Conservation (phyloP, 140 eudicot species). For the Cichorium intybus region DNA sequence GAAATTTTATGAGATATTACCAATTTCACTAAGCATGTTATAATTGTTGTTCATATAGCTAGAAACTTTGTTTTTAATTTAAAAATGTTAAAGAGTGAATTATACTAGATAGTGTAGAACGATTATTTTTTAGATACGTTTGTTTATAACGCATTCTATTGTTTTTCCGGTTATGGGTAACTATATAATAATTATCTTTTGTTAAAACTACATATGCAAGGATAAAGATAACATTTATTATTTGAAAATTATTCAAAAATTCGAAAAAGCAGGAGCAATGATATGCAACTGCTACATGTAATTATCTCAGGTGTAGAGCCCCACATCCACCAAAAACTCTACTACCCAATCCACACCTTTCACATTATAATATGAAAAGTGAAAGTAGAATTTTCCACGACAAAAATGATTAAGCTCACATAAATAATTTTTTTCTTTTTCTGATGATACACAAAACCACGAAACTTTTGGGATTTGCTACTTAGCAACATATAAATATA, state of each 20-base stretch:
- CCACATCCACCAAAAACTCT: conserved; percentile 26
- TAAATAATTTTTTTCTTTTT: not conserved
- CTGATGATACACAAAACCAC: not conserved
- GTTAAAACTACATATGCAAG: no score
- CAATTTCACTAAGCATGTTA: not conserved
- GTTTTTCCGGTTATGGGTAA: no score
- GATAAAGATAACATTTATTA: not conserved
- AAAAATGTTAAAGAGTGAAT: no score
- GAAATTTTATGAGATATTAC: not conserved
- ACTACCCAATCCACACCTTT: conserved; percentile 21
- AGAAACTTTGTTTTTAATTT: not conserved
- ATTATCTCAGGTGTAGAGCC: conserved; percentile 21
- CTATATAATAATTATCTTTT: no score
- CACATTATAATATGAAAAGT: conserved; percentile 7
- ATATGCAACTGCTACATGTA: conserved; percentile 30
- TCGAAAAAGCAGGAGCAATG: conserved; percentile 20
- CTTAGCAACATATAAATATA: not conserved
- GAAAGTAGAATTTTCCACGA: not conserved
- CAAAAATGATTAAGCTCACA: not conserved
- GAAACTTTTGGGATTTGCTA: not conserved
- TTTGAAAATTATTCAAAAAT: not conserved
- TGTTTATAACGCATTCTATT: no score
- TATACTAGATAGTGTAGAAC: no score
- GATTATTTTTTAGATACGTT: no score
- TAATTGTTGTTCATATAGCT: not conserved